Evolutionary conservation across 371 early-diverging fungal genomes (phyloP), one percentile per base, ranked within the genome.

Genomic region (Batkoa obscura): DNA sequence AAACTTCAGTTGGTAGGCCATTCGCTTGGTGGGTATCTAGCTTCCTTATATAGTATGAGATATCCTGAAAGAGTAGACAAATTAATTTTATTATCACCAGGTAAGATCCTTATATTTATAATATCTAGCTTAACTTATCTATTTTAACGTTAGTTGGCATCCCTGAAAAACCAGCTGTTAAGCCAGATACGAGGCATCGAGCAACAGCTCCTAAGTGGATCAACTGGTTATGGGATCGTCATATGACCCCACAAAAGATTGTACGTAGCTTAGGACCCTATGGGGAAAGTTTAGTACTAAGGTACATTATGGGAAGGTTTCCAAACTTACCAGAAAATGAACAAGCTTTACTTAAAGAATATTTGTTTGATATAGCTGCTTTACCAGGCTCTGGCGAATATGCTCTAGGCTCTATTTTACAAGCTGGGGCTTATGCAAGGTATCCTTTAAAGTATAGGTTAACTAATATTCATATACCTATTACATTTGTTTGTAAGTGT

Each of bases 1-100:
- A 82, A 78, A 59, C 82, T 91, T 84, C 78, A 80, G 4, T 64
- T 94, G 51, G 65, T 81, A 46, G 94, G 91, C 0, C 89, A 89
- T 63, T 84, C 84, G 17, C 64, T 90, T 23, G 89, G 89, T 34
- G 96, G 94, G 1, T 95, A 94, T 63, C 78, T 96, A 62, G 75
- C 84, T 2, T 61, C 84, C 0, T 75, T 79, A 9, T 96, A 96
- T 62, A 85, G 93, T 1, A 66, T 91, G 32, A 83, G 81, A 61
- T 84, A 92, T 60, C 92, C 94, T 2, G 68, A 84, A 46, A 74
- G 80, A 10, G 91, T 96, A 13, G 85, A 88, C 55, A 84, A 84
- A 59, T 72, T 96, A 39, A 76, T 94, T 34, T 74, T 96, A 9
- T 80, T 87, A 2, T 89, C 89, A 31, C 97, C 97, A 43, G 83